Evolutionary conservation across 1,284 basidiomycete genomes (phyloP).

Genomic region (Mycosarcoma mackinlayi): DNA sequence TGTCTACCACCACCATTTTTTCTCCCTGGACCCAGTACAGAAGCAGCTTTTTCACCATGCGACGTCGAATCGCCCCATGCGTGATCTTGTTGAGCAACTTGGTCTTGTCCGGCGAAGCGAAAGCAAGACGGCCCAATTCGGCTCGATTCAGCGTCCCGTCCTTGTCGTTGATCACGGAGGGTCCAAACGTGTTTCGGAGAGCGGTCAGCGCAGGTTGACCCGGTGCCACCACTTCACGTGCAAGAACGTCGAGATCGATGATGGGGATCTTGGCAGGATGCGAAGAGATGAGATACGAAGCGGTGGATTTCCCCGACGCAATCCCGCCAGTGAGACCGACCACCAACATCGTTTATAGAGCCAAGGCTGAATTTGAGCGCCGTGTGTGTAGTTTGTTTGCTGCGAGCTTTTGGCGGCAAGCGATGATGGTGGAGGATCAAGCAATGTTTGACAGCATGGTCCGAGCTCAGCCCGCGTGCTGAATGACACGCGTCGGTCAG

Average conservation of each 20-base stretch:
- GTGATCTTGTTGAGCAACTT: slow-evolving; percentile 84
- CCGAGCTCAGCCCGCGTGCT: slow-evolving; percentile 1
- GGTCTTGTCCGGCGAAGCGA: slow-evolving; percentile 75
- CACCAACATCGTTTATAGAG: slow-evolving; percentile 70
- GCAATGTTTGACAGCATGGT: slow-evolving; percentile 3
- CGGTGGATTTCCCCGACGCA: slow-evolving; percentile 87
- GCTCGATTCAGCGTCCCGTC: slow-evolving; percentile 84
- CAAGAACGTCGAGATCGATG: slow-evolving; percentile 91
- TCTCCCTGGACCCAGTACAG: slow-evolving; percentile 81
- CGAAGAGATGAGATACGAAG: slow-evolving; percentile 78
- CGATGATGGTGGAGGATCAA: slow-evolving; percentile 1
- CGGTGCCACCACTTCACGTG: slow-evolving; percentile 86
- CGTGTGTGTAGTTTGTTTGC: too few species aligned
- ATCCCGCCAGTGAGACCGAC: slow-evolving; percentile 96
- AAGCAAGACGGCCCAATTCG: slow-evolving; percentile 85
- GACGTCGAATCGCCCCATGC: slow-evolving; percentile 85
- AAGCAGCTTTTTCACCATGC: slow-evolving; percentile 79
- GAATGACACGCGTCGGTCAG: too few species aligned
- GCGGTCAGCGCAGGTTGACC: slow-evolving; percentile 79
- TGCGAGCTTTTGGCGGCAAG: background rate
- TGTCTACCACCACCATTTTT: slow-evolving; percentile 84
- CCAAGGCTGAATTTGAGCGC: too few species aligned
- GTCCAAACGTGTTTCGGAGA: slow-evolving; percentile 80
- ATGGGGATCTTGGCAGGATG: slow-evolving; percentile 76
- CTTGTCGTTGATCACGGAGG: slow-evolving; percentile 73